Base-by-base conservation (phyloP, 306 rosid species). In the Ziziphus jujuba region DNA sequence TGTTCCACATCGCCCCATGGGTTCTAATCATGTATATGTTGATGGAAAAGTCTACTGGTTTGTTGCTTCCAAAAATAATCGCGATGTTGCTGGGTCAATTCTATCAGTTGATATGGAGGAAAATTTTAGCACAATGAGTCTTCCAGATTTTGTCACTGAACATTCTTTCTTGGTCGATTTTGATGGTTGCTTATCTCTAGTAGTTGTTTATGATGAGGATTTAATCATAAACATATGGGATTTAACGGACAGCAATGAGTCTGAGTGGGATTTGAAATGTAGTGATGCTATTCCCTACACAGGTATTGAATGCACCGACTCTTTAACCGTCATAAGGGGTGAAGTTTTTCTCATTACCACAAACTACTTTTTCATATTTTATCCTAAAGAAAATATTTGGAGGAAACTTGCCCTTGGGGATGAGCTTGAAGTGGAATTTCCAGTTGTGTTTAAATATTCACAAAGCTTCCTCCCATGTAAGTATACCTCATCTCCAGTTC, bases 391-490 rank as follows among this genome's bases (percentile, higher is more conserved):
- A 16, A 14, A n/a, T 22, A 35, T 47, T 15, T 77, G 77, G 81
- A 23, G 10, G 8, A 56, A 47, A 24, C 56, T 72, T 47, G 43
- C 50, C 19, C 54, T 59, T 23, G 61, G 12, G 12, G 40, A 44
- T 21, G 7, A 5, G 3, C 21, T 55, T 49, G 70, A 59, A 28
- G 53, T 8, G 24, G 61, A 66, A 31, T 22, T 19, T 55, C 76
- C 59, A 20, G 22, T 40, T 8, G 70, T 61, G 19, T 66, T 72
- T 35, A 45, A 70, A 2, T 77, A 52, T 40, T 54, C 56, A 6
- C 56, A 48, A 67, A 60, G 70, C 66, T 72, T 77, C 49, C 61
- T 72, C 50, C 74, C 78, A 36, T 72, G 82, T 77, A 67, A 77
- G 70, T 72, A 35, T 25, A 21, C 2, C 6, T 49, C 50, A 33